Conservation (phyloP, 2,329 filamentous ascomycete genomes). For the Epichloe festucae region DNA sequence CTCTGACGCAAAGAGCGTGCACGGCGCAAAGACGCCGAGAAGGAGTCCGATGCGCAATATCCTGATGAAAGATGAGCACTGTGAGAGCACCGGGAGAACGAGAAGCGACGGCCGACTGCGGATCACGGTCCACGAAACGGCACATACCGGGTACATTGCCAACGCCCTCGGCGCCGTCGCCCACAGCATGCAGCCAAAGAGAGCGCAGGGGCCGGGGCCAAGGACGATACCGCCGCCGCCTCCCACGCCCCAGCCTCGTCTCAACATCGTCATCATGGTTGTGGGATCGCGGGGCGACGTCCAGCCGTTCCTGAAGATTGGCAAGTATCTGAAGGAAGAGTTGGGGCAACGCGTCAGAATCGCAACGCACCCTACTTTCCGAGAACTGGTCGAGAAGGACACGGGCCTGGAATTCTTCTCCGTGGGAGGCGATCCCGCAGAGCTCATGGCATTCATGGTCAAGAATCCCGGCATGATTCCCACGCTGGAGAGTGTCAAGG, state of each 20-base stretch:
- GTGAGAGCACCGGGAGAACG: conserved; percentile 50
- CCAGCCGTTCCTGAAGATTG: conserved; percentile 67
- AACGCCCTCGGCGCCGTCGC: conserved; percentile 57
- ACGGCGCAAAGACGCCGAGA: background rate
- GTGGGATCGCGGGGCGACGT: conserved; percentile 71
- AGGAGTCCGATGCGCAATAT: conserved; percentile 1
- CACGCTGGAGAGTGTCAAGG: conserved; percentile 55
- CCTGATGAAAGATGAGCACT: conserved; percentile 40
- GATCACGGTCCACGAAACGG: conserved; percentile 59
- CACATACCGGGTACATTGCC: conserved; percentile 57
- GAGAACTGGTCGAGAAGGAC: conserved; percentile 61
- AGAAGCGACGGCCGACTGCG: conserved; percentile 58
- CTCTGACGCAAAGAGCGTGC: background rate
- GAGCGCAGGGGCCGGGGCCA: background rate
- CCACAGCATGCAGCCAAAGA: conserved; percentile 22
- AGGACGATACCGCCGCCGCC: conserved; percentile 17
- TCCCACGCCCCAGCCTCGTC: conserved; percentile 27
- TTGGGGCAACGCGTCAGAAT: conserved; percentile 66
- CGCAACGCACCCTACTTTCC: conserved; percentile 67
- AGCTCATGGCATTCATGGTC: conserved; percentile 82
- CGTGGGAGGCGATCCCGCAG: conserved; percentile 64
- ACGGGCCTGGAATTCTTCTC: conserved; percentile 68
- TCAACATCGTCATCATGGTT: conserved; percentile 77
- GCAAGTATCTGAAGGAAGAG: conserved; percentile 55
- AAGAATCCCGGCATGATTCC: conserved; percentile 73